Evolutionary conservation across 2,329 filamentous ascomycete genomes (phyloP).

Genomic region (Bipolaris victoriae): DNA sequence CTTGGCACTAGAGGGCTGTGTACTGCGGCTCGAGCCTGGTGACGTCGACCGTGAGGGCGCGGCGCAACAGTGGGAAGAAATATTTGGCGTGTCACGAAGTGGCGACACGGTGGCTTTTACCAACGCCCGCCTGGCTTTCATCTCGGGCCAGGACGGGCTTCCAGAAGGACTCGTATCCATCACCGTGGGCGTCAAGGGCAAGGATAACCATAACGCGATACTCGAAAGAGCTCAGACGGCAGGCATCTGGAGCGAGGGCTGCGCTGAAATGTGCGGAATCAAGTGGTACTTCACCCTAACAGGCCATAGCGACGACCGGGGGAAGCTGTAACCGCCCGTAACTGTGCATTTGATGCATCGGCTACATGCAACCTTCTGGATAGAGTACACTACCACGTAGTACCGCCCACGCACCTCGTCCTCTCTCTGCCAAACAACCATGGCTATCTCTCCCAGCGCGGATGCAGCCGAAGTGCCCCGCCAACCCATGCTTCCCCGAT

Average conservation of each 20-base stretch:
- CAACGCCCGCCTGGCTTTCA: conserved; percentile 47
- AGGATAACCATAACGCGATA: conserved; percentile 41
- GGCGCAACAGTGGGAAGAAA: conserved; percentile 50
- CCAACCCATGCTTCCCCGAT: too few relatives aligned
- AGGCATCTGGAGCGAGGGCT: conserved; percentile 41
- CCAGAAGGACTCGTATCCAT: conserved; percentile 49
- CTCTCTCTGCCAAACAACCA: too few relatives aligned
- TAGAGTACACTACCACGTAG: too few relatives aligned
- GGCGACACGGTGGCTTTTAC: conserved; percentile 49
- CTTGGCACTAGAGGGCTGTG: conserved; percentile 46
- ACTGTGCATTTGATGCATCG: not conserved
- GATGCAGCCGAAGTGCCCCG: too few relatives aligned
- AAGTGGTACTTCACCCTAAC: conserved; percentile 47
- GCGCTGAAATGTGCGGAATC: conserved; percentile 49
- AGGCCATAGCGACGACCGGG: conserved; percentile 21
- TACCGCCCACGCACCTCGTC: too few relatives aligned
- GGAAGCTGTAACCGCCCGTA: conserved; percentile 26
- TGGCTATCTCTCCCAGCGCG: too few relatives aligned
- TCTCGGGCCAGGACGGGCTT: conserved; percentile 40
- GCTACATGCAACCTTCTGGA: not conserved
- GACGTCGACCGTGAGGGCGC: conserved; percentile 48
- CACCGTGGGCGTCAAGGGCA: conserved; percentile 48
- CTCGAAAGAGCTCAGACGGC: conserved; percentile 39
- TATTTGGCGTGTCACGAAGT: conserved; percentile 51
- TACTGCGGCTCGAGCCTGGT: conserved; percentile 48